Conservation (phyloP, 2,329 filamentous ascomycete species). For the Cladophialophora yegresii region DNA sequence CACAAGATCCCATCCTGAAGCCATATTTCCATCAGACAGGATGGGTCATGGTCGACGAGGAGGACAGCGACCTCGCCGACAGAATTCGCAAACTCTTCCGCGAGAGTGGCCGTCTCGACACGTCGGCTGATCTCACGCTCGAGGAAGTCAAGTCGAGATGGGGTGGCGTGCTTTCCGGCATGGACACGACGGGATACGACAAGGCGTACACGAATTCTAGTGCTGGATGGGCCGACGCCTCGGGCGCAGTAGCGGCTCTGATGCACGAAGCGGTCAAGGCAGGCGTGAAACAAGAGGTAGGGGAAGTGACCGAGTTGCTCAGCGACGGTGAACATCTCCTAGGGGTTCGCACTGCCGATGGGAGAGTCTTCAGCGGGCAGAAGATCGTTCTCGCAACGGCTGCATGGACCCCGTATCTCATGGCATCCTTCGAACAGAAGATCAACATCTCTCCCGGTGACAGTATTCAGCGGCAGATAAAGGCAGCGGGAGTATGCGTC, state of each 20-base stretch:
- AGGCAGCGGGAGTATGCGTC: conserved; percentile 62
- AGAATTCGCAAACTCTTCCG: conserved; percentile 58
- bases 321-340: conserved; percentile 38
- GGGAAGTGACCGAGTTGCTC: conserved; percentile 50
- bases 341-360: conserved; percentile 56
- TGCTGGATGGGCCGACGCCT: conserved; percentile 58
- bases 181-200: conserved; percentile 44
- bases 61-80: conserved; percentile 51
- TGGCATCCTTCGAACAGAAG: conserved; percentile 54
- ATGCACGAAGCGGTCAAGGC: conserved; percentile 48
- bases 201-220: conserved; percentile 54
- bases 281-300: conserved; percentile 51
- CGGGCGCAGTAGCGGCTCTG: conserved; percentile 49
- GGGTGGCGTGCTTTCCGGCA: conserved; percentile 45
- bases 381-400: conserved; percentile 59
- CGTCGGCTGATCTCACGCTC: conserved; percentile 49
- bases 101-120: conserved; percentile 48
- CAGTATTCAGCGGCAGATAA: conserved; percentile 55
- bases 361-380: conserved; percentile 53
- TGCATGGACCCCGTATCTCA: conserved; percentile 58
- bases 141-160: conserved; percentile 46
- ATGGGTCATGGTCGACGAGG: conserved; percentile 59
- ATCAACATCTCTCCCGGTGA: conserved; percentile 50
- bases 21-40: conserved; percentile 62
- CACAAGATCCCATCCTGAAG: conserved; percentile 58